A percentile compares a stretch with the other conserved stretches of the same genome.
phyloP scores from a whole-genome alignment of 768 basidiomycete genomes.

The Mycena vitilis region DNA sequence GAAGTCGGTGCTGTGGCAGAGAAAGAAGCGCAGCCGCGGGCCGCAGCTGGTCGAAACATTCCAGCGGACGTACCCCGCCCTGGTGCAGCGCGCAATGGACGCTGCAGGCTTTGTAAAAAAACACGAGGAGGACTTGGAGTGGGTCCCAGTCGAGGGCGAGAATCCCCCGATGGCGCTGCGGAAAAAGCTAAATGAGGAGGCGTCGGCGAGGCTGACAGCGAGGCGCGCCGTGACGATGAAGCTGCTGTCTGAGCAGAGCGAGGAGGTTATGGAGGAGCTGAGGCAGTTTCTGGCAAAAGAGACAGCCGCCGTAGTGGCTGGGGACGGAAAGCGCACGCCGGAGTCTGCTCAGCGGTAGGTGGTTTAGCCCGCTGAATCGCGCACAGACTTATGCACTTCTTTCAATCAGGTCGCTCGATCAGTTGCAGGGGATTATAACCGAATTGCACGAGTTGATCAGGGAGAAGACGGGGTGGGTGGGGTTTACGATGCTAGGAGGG shows the following conservation, averaged over 20 bases:
- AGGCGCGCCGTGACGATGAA: background rate
- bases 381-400: no score
- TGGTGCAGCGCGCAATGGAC: background rate
- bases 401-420: slow-evolving; percentile 11
- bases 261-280: background rate
- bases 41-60: slow-evolving; percentile 18
- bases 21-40: background rate
- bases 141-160: background rate
- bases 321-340: slow-evolving; percentile 3
- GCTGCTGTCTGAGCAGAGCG: background rate
- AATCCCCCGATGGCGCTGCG: background rate
- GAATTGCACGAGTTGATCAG: background rate
- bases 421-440: background rate
- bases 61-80: slow-evolving; percentile 1
- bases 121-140: background rate
- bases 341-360: slow-evolving; percentile 7
- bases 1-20: background rate
- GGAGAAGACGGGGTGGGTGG: slow-evolving; percentile 12
- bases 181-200: background rate
- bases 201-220: background rate
- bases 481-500: slow-evolving; percentile 10
- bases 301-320: no score
- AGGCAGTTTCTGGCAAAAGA: background rate
- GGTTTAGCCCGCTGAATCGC: no score
- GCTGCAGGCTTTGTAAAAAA: background rate